Conservation (phyloP, 768 basidiomycete genomes). For the Porpolomopsis calyptriformis region DNA sequence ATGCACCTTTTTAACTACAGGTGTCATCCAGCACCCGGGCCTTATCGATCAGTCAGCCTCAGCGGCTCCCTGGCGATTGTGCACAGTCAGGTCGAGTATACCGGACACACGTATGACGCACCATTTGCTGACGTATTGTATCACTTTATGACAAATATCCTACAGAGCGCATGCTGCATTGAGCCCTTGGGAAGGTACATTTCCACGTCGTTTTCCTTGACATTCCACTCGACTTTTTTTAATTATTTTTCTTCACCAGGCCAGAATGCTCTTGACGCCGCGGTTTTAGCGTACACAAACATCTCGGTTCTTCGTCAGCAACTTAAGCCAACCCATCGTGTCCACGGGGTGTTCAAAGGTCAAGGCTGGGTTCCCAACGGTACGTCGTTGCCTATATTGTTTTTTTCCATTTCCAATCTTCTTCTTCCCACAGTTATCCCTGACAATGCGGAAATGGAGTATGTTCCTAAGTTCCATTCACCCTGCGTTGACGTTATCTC, state of each 20-base stretch:
- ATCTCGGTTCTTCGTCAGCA: conserved; percentile 78
- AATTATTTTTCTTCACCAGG: conserved; percentile 35
- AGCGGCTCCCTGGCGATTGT: conserved; percentile 55
- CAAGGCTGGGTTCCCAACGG: conserved; percentile 67
- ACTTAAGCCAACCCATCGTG: conserved; percentile 61
- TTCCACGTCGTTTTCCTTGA: neutral
- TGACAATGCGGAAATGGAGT: conserved; percentile 67
- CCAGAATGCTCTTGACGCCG: conserved; percentile 74
- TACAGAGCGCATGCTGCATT: conserved; percentile 65
- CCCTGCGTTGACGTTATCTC: neutral
- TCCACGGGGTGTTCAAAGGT: conserved; percentile 73
- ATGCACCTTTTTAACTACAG: conserved; percentile 29
- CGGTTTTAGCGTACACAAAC: conserved; percentile 74
- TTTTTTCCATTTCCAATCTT: neutral
- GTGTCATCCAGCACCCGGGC: conserved; percentile 78
- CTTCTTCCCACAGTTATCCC: conserved; percentile 52
- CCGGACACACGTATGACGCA: conserved; percentile 54
- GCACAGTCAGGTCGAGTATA: conserved; percentile 50
- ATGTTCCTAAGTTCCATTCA: conserved; percentile 14
- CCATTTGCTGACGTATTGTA: neutral
- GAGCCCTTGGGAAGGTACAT: conserved; percentile 64
- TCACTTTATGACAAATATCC: neutral
- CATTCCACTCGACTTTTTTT: neutral
- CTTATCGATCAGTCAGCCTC: conserved; percentile 55
- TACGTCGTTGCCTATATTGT: conserved; percentile 21